These are phyloP conservation scores for Penicillium goetzii DNA, from an alignment of 495 filamentous ascomycete genomes.

Conservation along the genomic window DNA sequence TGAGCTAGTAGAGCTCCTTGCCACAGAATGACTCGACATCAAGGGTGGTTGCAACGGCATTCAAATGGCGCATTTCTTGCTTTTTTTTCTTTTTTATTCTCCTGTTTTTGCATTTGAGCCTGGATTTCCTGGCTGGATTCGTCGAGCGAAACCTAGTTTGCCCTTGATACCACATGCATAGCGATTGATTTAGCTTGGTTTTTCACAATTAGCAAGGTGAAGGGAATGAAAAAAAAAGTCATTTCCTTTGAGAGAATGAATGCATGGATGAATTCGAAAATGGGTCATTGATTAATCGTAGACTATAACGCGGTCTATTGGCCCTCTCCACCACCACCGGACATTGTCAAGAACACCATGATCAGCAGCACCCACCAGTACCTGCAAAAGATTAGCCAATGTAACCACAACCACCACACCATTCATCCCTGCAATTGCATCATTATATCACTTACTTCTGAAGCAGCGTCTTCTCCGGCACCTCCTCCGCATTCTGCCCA, in stretches of 20 bases:
- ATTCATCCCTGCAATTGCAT: not conserved
- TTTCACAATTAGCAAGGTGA: not conserved
- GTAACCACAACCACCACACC: not conserved
- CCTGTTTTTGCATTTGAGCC: not conserved
- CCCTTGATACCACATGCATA: constrained; percentile 26
- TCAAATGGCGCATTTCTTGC: not conserved
- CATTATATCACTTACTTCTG: constrained; percentile 44
- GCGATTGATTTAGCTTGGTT: constrained; percentile 3
- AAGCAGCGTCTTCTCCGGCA: constrained; percentile 48
- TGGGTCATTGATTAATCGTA: constrained; percentile 1
- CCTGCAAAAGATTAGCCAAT: constrained; percentile 20
- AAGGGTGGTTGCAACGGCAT: not conserved
- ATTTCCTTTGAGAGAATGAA: not conserved
- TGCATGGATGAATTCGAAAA: not conserved
- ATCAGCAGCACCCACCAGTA: constrained; percentile 56
- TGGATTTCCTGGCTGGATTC: not conserved
- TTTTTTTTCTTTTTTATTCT: not conserved
- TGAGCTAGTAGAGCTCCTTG: not conserved
- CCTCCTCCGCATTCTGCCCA: constrained; percentile 41
- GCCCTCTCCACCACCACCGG: constrained; percentile 38
- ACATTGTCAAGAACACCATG: constrained; percentile 46
- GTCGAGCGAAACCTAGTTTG: not conserved
- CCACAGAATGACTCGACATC: not conserved
- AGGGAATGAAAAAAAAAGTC: not conserved
- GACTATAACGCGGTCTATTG: constrained; percentile 20